A percentile compares a stretch with the other conserved stretches of the same genome.
phyloP scores from a whole-genome alignment of 2,329 filamentous ascomycete genomes.

The Elsinoe batatas region DNA sequence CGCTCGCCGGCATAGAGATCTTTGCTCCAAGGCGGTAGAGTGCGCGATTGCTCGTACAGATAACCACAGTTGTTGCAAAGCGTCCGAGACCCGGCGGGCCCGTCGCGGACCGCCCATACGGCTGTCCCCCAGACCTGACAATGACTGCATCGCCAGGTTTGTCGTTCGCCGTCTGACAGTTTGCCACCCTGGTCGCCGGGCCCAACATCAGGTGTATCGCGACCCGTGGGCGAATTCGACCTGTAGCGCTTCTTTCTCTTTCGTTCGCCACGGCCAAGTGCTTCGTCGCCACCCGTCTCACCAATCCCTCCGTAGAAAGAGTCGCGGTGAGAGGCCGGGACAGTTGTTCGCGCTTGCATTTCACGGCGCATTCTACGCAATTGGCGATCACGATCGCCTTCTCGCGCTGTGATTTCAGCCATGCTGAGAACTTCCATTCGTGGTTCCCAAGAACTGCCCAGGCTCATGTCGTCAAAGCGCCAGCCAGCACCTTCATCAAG shows the following conservation, averaged over 20 bases:
- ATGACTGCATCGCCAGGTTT: conserved; percentile 78
- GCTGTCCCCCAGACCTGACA: conserved; percentile 80
- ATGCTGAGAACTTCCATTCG: conserved; percentile 59
- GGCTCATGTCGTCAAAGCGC: conserved; percentile 86
- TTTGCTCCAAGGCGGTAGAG: conserved; percentile 67
- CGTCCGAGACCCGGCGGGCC: conserved; percentile 70
- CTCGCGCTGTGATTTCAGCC: conserved; percentile 94
- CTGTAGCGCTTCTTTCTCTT: conserved; percentile 95
- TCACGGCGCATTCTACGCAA: conserved; percentile 78
- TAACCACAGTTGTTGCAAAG: conserved; percentile 91
- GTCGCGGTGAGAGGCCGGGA: conserved; percentile 37
- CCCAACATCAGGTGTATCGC: conserved; percentile 68
- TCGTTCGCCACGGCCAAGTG: conserved; percentile 82
- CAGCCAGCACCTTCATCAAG: conserved; percentile 71
- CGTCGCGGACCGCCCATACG: conserved; percentile 91
- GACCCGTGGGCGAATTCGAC: conserved; percentile 71
- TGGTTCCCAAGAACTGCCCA: conserved; percentile 50
- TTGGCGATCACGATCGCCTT: conserved; percentile 87
- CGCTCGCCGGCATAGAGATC: conserved; percentile 50
- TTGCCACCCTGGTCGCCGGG: conserved; percentile 55
- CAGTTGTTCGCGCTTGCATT: conserved; percentile 64
- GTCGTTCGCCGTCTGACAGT: conserved; percentile 63
- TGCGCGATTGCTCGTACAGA: conserved; percentile 76
- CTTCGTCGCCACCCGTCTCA: conserved; percentile 43
- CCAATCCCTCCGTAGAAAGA: conserved; percentile 46